These are phyloP conservation scores for Ascochyta lentis DNA, from an alignment of 2,329 filamentous ascomycete species.

Conservation along the genomic window DNA sequence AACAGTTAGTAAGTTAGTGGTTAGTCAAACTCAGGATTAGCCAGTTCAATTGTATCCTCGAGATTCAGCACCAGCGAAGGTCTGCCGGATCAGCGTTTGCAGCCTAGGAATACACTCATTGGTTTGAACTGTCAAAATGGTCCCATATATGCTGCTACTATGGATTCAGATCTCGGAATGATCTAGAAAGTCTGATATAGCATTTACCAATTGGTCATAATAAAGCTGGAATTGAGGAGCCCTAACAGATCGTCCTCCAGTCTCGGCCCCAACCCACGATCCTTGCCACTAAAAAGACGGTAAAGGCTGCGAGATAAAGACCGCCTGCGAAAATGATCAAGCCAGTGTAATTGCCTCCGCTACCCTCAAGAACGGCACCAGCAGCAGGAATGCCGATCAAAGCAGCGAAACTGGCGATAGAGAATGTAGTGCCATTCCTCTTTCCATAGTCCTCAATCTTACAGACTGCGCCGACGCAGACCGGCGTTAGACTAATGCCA, in stretches of 20 bases:
- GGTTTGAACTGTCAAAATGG: no score
- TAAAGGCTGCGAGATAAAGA: conserved; percentile 24
- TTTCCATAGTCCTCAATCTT: conserved; percentile 73
- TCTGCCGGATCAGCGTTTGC: no score
- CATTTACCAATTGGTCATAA: no score
- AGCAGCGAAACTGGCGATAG: conserved; percentile 66
- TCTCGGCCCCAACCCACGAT: conserved; percentile 23
- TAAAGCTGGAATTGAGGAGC: background rate
- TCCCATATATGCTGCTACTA: no score
- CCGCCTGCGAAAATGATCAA: conserved; percentile 31
- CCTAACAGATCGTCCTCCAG: conserved; percentile 15
- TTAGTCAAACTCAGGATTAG: no score
- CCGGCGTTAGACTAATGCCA: conserved; percentile 67
- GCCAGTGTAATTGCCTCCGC: conserved; percentile 23
- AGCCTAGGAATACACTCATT: no score
- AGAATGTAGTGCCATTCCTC: conserved; percentile 68
- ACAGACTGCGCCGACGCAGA: conserved; percentile 72
- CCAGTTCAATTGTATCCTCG: no score
- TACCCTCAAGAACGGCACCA: conserved; percentile 50
- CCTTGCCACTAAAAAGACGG: conserved; percentile 22
- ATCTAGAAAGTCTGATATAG: no score
- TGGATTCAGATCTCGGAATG: no score
- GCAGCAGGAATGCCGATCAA: conserved; percentile 72
- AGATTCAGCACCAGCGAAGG: no score
- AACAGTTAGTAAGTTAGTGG: no score